These are phyloP conservation scores for Claviceps africana DNA, from an alignment of 2,329 filamentous ascomycete genomes.

Conservation along the genomic window DNA sequence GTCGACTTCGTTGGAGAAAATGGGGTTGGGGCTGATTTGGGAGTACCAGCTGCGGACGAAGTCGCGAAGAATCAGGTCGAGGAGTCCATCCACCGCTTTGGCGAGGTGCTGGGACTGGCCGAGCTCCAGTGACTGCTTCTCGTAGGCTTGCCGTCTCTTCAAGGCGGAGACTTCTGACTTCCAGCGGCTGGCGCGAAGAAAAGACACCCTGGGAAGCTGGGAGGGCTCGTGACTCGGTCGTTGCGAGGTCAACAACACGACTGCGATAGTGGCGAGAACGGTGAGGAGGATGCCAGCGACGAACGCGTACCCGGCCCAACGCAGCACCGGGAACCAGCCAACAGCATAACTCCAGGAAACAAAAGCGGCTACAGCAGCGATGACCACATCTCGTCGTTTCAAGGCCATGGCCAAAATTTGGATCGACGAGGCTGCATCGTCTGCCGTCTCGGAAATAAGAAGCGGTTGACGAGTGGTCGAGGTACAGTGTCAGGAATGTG, in stretches of 20 bases:
- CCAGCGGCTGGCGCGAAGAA: constrained; percentile 54
- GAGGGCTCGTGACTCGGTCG: constrained; percentile 27
- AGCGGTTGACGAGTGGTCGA: background rate
- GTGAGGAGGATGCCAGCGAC: constrained; percentile 50
- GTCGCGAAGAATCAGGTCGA: constrained; percentile 65
- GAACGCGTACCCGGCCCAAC: constrained; percentile 78
- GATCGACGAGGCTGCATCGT: constrained; percentile 19
- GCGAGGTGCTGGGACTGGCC: constrained; percentile 60
- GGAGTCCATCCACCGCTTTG: constrained; percentile 61
- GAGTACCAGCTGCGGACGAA: constrained; percentile 84
- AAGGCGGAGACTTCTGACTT: constrained; percentile 53
- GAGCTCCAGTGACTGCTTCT: constrained; percentile 55
- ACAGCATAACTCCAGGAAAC: constrained; percentile 79
- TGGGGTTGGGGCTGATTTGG: constrained; percentile 65
- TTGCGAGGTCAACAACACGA: constrained; percentile 40
- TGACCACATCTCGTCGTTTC: constrained; percentile 56
- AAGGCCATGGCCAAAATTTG: constrained; percentile 45
- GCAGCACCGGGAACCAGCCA: constrained; percentile 68
- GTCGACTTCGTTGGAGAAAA: constrained; percentile 80
- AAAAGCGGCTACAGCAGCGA: constrained; percentile 56
- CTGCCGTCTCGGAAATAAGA: constrained; percentile 4
- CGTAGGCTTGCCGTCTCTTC: constrained; percentile 51
- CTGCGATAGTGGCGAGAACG: constrained; percentile 39
- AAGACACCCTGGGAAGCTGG: constrained; percentile 36
- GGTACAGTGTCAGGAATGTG: background rate